These are phyloP conservation scores for Gnetum montanum DNA, from an alignment of 75 land plant genomes.

Conservation along the genomic window DNA sequence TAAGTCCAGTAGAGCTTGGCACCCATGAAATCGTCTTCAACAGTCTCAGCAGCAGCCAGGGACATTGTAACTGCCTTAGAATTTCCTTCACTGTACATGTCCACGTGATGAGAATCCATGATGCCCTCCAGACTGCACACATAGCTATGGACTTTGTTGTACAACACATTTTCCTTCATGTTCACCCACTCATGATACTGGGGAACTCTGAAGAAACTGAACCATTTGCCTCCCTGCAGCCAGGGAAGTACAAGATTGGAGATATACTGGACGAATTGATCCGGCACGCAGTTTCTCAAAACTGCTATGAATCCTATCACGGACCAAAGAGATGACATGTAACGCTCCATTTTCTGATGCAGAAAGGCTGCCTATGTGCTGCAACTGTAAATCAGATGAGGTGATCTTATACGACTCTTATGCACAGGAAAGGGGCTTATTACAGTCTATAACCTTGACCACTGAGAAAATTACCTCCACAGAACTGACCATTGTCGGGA, in stretches of 20 bases:
- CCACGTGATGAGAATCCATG: constrained; percentile 35
- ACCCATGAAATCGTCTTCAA: constrained; percentile 56
- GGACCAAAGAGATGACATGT: constrained; percentile 2
- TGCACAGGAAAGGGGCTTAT: no score
- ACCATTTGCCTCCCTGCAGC: constrained; percentile 17
- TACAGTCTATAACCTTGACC: no score
- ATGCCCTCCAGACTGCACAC: constrained; percentile 31
- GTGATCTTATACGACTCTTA: no score
- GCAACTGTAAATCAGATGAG: no score
- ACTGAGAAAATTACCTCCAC: no score
- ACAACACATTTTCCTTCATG: constrained; percentile 39
- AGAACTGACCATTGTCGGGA: no score
- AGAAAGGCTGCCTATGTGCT: no score
- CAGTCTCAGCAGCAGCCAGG: constrained; percentile 28
- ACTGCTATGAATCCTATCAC: constrained; percentile 1
- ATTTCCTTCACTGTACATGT: constrained; percentile 19
- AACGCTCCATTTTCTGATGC: no score
- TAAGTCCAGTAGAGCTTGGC: constrained; percentile 54
- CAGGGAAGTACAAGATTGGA: not conserved
- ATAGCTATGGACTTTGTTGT: constrained; percentile 27
- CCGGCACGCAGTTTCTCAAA: not conserved
- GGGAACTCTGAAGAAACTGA: constrained; percentile 35
- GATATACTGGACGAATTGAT: not conserved
- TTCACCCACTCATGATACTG: constrained; percentile 16
- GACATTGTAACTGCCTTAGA: constrained; percentile 30